These are phyloP conservation scores for Pycnococcus provasolii DNA, from an alignment of 139 green algal species.

Conservation along the genomic window DNA sequence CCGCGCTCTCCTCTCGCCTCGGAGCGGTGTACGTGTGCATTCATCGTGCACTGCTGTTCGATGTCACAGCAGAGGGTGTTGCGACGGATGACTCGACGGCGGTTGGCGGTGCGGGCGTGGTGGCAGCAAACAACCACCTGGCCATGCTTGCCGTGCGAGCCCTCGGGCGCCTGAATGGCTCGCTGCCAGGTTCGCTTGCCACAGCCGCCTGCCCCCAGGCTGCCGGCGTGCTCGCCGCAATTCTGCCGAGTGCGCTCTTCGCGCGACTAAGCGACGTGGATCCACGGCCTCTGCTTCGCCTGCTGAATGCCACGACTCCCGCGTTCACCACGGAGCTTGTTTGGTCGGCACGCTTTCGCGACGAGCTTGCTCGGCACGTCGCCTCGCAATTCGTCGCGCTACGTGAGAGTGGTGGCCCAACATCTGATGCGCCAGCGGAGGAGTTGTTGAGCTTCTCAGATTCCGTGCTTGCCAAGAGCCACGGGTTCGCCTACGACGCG, in stretches of 20 bases:
- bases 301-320: conserved; percentile 32
- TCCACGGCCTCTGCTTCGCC: conserved; percentile 47
- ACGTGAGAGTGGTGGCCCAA: too few relatives aligned
- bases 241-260: conserved; percentile 73
- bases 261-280: conserved; percentile 45
- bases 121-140: conserved; percentile 54
- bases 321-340: too few relatives aligned
- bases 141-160: conserved; percentile 62
- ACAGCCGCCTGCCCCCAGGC: conserved; percentile 15
- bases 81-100: neutral
- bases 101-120: conserved; percentile 8
- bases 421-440: too few relatives aligned
- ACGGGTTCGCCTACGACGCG: too few relatives aligned
- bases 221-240: conserved; percentile 37
- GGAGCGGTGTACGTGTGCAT: too few relatives aligned
- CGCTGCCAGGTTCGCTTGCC: conserved; percentile 33
- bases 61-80: conserved; percentile 47
- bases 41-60: conserved; percentile 47
- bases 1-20: too few relatives aligned
- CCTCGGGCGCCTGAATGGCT: conserved; percentile 45
- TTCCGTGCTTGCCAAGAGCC: too few relatives aligned
- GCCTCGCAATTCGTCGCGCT: too few relatives aligned
- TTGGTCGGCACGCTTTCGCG: too few relatives aligned
- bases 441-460: too few relatives aligned
- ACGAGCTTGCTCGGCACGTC: too few relatives aligned